A percentile compares a stretch with the other conserved stretches of the same genome.
phyloP scores from a whole-genome alignment of 2,329 filamentous ascomycete genomes.

The Trichoderma polysporum region DNA sequence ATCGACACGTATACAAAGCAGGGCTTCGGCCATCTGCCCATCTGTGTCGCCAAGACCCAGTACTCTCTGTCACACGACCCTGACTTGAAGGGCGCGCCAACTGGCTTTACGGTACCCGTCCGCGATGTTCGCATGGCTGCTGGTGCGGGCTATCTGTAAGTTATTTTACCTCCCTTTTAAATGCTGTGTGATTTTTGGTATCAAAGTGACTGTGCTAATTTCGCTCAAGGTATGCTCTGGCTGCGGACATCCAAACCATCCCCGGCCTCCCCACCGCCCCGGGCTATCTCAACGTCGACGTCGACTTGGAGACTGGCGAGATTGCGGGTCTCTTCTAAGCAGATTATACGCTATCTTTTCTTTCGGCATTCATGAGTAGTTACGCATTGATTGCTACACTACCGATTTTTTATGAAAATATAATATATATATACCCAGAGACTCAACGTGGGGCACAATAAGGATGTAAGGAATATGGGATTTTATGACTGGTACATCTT shows the following conservation, averaged over 20 bases:
- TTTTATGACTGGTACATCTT: constrained; percentile 20
- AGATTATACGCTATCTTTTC: background rate
- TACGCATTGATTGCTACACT: background rate
- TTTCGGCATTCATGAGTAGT: constrained; percentile 4
- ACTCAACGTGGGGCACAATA: constrained; percentile 21
- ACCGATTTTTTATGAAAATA: constrained; percentile 1
- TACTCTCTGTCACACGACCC: constrained; percentile 95
- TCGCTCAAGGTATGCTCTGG: constrained; percentile 72
- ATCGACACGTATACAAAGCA: constrained; percentile 92
- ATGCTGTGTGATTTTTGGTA: too few relatives aligned
- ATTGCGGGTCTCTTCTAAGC: constrained; percentile 84
- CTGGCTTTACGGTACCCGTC: constrained; percentile 92
- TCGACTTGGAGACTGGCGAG: constrained; percentile 77
- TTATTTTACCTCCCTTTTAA: constrained; percentile 23
- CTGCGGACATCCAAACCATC: constrained; percentile 97
- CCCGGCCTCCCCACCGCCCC: constrained; percentile 92
- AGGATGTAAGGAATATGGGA: constrained; percentile 12
- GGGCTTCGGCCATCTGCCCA: constrained; percentile 88
- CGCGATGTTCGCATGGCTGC: constrained; percentile 91
- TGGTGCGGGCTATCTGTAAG: constrained; percentile 86
- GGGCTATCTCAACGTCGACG: constrained; percentile 92
- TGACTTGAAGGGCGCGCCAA: constrained; percentile 89
- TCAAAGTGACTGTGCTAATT: constrained; percentile 34
- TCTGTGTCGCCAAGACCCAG: constrained; percentile 97
- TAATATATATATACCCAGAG: constrained; percentile 14